Evolutionary conservation across 805 yeast genomes (phyloP).

Genomic region (Candida nonsorbophila): DNA sequence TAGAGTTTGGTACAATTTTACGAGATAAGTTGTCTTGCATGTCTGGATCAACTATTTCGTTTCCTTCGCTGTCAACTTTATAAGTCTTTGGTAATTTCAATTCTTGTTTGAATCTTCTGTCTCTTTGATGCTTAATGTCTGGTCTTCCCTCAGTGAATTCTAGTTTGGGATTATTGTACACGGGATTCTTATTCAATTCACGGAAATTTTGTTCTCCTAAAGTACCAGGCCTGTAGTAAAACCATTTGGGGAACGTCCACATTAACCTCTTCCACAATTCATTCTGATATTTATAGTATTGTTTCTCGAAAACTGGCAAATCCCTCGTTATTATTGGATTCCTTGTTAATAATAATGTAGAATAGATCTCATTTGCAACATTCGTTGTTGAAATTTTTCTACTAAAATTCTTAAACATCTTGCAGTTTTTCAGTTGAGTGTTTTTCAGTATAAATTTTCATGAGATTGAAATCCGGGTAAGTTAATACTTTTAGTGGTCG

Average conservation of each 20-base stretch:
- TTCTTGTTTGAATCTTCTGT: slow-evolving; percentile 76
- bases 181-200: slow-evolving; percentile 72
- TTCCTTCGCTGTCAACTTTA: slow-evolving; percentile 25
- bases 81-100: slow-evolving; percentile 69
- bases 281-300: slow-evolving; percentile 76
- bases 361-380: slow-evolving; percentile 18
- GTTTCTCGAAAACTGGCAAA: slow-evolving; percentile 61
- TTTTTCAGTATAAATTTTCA: no score
- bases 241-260: slow-evolving; percentile 97
- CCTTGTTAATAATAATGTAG: slow-evolving; percentile 69
- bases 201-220: slow-evolving; percentile 77
- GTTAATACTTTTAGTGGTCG: no score
- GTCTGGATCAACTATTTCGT: slow-evolving; percentile 29
- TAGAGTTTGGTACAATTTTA: slow-evolving; percentile 63
- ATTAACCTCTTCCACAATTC: slow-evolving; percentile 84
- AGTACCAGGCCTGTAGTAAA: slow-evolving; percentile 85
- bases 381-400: slow-evolving; percentile 1
- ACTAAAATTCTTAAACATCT: no score
- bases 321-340: slow-evolving; percentile 82
- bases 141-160: slow-evolving; percentile 83
- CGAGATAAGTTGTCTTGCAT: slow-evolving; percentile 52
- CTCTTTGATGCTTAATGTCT: slow-evolving; percentile 82
- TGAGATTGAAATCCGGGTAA: no score
- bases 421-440: no score
- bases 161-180: slow-evolving; percentile 64